phyloP scores from a whole-genome alignment of 192 early-diverging fungal genomes.

The Podila horticola region DNA sequence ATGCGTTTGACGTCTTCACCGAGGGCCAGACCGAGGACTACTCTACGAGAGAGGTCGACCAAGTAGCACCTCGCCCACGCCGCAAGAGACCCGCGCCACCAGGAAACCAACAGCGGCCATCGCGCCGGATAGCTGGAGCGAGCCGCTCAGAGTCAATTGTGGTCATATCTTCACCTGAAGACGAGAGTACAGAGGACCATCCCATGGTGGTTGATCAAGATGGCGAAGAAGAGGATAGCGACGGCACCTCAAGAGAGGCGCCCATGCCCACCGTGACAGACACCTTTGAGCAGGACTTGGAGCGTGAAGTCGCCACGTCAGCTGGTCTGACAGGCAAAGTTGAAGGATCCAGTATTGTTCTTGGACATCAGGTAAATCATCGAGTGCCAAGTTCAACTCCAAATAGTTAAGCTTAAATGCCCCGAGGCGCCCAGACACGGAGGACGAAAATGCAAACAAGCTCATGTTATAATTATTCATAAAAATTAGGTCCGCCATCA shows the following conservation, averaged over 20 bases:
- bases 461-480: not conserved
- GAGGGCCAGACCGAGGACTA: constrained; percentile 14
- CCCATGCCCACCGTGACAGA: constrained; percentile 20
- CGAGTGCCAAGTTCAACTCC: no score
- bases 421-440: no score
- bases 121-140: no score
- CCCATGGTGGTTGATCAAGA: no score
- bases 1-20: constrained; percentile 17
- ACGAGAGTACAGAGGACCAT: no score
- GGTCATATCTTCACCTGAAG: no score
- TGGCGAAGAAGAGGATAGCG: no score
- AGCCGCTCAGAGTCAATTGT: no score
- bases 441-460: not conserved
- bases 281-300: constrained; percentile 23
- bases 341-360: constrained; percentile 11
- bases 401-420: not conserved
- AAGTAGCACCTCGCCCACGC: not conserved
- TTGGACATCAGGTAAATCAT: constrained; percentile 33
- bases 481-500: constrained; percentile 82
- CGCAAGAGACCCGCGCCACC: not conserved
- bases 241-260: not conserved
- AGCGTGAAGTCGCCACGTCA: constrained; percentile 26
- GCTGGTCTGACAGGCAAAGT: constrained; percentile 1
- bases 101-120: no score
- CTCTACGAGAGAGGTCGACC: not conserved